Percentiles rank a stretch among this genome's conserved stretches.
Conservation (phyloP, 768 basidiomycete genomes). For the Sarcomyxa edulis region DNA sequence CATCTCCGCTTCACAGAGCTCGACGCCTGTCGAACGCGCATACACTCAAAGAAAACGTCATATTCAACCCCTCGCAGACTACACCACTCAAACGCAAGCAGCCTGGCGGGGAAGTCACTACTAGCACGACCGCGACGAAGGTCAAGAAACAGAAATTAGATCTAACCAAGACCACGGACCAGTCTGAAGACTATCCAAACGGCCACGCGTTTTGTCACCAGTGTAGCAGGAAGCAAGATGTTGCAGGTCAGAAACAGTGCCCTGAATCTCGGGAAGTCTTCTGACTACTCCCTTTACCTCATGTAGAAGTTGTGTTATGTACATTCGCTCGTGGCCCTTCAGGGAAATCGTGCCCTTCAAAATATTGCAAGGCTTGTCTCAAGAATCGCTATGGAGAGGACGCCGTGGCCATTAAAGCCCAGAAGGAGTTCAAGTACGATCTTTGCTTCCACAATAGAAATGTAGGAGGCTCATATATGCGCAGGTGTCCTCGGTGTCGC, state of each 20-base stretch:
- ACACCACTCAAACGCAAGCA: constrained; percentile 46
- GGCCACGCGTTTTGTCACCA: constrained; percentile 65
- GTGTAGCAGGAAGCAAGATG: constrained; percentile 58
- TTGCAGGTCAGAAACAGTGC: constrained; percentile 36
- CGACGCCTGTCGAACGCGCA: constrained; percentile 20
- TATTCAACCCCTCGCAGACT: constrained; percentile 18
- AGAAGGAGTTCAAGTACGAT: constrained; percentile 42
- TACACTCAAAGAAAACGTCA: constrained; percentile 8
- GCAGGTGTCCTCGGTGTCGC: constrained; percentile 66
- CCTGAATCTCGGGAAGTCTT: constrained; percentile 4
- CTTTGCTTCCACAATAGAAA: not conserved
- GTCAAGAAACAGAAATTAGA: constrained; percentile 19
- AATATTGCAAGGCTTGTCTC: constrained; percentile 63
- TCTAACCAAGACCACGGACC: constrained; percentile 22
- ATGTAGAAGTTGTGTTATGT: constrained; percentile 33
- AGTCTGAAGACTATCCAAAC: constrained; percentile 27
- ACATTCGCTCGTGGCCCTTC: constrained; percentile 18
- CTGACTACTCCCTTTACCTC: constrained; percentile 5
- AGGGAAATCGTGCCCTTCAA: constrained; percentile 43
- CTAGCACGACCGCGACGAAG: constrained; percentile 24
- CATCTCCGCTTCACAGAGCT: constrained; percentile 35
- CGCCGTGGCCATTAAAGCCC: constrained; percentile 33
- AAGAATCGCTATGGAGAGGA: constrained; percentile 62
- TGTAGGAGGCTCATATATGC: not conserved
- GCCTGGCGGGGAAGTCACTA: constrained; percentile 25